Base-by-base conservation (phyloP, 768 basidiomycete genomes). In the Lentinula sp. region DNA sequence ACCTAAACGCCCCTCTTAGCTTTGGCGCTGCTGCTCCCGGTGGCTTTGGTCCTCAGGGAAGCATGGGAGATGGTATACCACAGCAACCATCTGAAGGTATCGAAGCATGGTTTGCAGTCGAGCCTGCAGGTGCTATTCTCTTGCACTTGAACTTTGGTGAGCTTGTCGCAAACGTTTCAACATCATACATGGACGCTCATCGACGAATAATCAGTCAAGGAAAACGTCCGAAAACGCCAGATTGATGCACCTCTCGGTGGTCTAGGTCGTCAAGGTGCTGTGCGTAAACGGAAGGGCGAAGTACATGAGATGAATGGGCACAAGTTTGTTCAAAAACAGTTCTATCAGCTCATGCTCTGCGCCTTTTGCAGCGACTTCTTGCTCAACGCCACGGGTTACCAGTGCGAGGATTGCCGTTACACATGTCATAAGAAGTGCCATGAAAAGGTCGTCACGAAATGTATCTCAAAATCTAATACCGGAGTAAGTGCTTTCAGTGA, bases 251-350 rank as follows among this genome's bases (percentile, higher is more conserved):
- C 87, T 10, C 70, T 81, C 8, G 91, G 90, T 55, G 95, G 94
- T 61, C 85, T 99, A 43, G 97, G 96, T 54, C 94, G 97, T 72
- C 96, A 98, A 76, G 97, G 96, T 59, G 97, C 97, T 62, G 87
- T 99, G 66, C 90, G 95, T 70, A 98, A 97, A 76, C 91, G 95
- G 68, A 98, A 98, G 75, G 96, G 87, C 66, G 96, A 98, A 78
- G 90, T 98, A 3, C 95, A 95, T 77, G 95, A 98, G 75, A 98
- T 98, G 93, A 98, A 98, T 71, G 97, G 97, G 10, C 97, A 99
- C 79, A 93, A 97, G 74, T 99, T 99, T 71, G 84, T 99, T 50
- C 92, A 94, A 68, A 85, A 88, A 50, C 97, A 98, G 74, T 99
- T 99, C 79, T 98, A 97, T 73, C 95, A 98, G 72, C 86, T 98